Evolutionary conservation across 306 rosid species (phyloP).

Genomic region (Rosa chinensis): DNA sequence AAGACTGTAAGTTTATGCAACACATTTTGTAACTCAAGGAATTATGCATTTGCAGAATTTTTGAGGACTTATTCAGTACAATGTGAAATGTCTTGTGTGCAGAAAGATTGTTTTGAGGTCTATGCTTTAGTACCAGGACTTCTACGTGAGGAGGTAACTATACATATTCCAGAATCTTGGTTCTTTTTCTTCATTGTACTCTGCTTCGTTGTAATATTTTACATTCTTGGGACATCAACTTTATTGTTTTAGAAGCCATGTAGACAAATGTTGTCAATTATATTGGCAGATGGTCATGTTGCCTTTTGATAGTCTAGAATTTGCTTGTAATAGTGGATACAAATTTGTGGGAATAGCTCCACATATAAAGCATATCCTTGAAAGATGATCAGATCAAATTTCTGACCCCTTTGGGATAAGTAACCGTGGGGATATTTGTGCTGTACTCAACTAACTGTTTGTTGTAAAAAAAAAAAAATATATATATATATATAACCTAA

Average conservation of each 20-base stretch:
- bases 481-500: too few relatives aligned
- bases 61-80: constrained; percentile 9
- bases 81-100: constrained; percentile 34
- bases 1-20: constrained; percentile 67
- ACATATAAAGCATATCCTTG: neutral
- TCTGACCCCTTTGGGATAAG: neutral
- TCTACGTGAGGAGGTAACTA: constrained; percentile 90
- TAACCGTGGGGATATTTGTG: neutral
- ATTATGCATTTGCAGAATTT: constrained; percentile 10
- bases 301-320: neutral
- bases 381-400: constrained; percentile 1
- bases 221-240: neutral
- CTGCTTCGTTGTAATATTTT: neutral
- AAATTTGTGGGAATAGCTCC: neutral
- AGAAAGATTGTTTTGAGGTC: constrained; percentile 97
- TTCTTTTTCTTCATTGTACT: neutral
- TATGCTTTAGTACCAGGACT: constrained; percentile 99
- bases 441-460: neutral
- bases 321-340: neutral
- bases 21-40: constrained; percentile 17
- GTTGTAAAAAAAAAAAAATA: neutral
- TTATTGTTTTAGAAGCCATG: neutral
- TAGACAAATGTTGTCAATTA: neutral
- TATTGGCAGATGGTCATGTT: neutral
- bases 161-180: constrained; percentile 16